Base-by-base conservation (phyloP, 1,284 basidiomycete species). In the Sphagnurus paluster region DNA sequence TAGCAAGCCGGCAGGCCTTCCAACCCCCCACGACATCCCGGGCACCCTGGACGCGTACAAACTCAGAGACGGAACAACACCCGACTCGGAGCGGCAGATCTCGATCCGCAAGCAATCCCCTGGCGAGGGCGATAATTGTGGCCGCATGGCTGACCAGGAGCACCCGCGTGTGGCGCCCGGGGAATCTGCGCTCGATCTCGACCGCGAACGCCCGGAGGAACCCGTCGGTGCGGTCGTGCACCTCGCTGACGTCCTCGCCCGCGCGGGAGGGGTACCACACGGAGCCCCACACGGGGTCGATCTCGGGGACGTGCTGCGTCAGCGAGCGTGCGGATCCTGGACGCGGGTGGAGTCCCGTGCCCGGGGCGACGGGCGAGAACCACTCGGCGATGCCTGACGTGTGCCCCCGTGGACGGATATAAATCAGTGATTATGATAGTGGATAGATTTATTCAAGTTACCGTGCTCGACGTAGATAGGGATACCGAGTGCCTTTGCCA, bases 91-190 rank as follows among this genome's bases (percentile, higher is more conserved):
- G 56, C 4, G 76, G 72, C 23, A 81, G 45, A 1, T 64, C 60
- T 21, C 69, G 67, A 39, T 84, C 72, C 1, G 76, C 80, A 4
- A 81, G 52, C 29, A 93, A 71, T 30, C 71, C 78, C 44, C 83
- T 71, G 4, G 77, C 77, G 34, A 94, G 75, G 2, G 84, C 81
- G 52, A 91, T 90, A 50, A 76, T 72, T 4, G 89, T 85, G 11
- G 90, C 91, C 0, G 91, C 91, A 61, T 94, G 91, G 48, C 80
- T 83, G 53, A 91, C 75, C 21, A 94, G 65, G 28, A 93, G 60
- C 10, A 92, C 69, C 5, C 75, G 69, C 61, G 68, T 78, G 69
- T 62, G 71, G 56, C 56, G 61, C 55, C 46, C 50, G 7, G 66
- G 63, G 38, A 73, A 70, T 10, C 68, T 66, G 16, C 65, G 68